Evolutionary conservation across 139 green algal genomes (phyloP), one percentile per base, ranked within the genome.

Genomic region (Closterium sp.): DNA sequence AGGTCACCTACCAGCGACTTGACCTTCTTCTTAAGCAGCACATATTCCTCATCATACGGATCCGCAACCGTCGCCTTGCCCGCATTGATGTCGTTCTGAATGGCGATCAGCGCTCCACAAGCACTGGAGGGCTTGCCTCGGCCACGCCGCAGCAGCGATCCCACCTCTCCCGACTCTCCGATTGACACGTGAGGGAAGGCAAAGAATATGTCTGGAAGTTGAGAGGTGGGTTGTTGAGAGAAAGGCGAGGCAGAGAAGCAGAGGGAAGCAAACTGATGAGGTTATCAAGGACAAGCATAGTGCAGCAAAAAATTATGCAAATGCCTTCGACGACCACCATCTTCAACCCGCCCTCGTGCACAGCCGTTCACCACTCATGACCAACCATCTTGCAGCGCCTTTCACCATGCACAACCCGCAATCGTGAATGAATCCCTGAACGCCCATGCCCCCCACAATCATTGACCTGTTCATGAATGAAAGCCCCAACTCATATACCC

Each of bases 151-250:
- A 90, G 93, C 86, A 98, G 96, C 89, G 86, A 70, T 88, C 97
- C 97, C 27, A 97, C 92, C 22, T 95, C 91, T 87, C 96, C 91
- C 13, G 91, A 87, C 22, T 92, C 91, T 90, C 97, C 96, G 38
- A 98, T 97, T 91, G 95, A 96, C 91, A 98, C 97, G 96, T 98
- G 97, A 21, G 97, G 97, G 93, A 98, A 97, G 91, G 96, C 97
- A 91, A 98, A 98, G 96, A 99, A 98, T 42, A 99, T 96, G 91
- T 98, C 91, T 93, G 91, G 17, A 10, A 34, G 21, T 7, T 21
- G 28, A 30, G 21, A 29, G 21, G 5, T 0, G 9, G 62, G 10
- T 27, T 22, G 62, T 4, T 79, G 62, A 13, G 62, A 24, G 19
- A 79, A 24, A 24, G 10, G 17, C 2, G 62, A 79, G 62, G 62